Evolutionary conservation across 1,284 basidiomycete species (phyloP).

Genomic region (Irpex sp.): DNA sequence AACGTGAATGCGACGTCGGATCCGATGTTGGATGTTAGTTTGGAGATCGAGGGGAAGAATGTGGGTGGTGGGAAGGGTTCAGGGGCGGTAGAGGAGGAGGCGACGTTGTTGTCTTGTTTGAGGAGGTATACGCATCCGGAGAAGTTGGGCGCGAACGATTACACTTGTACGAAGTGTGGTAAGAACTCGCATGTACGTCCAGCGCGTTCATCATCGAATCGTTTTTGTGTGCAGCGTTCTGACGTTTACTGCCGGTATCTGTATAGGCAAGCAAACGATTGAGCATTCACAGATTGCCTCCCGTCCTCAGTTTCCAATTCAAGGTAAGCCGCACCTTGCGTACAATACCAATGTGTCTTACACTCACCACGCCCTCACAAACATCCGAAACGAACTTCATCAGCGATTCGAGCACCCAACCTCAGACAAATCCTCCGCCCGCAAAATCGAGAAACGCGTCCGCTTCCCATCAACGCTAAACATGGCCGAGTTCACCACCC

Average conservation of each 20-base stretch:
- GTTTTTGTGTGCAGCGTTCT: neutral
- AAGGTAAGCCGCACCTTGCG: constrained; percentile 51
- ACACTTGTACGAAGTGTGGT: constrained; percentile 68
- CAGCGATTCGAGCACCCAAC: constrained; percentile 91
- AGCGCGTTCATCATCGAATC: constrained; percentile 7
- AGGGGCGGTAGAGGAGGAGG: constrained; percentile 37
- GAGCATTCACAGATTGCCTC: constrained; percentile 80
- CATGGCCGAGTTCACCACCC: constrained; percentile 83
- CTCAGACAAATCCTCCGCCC: constrained; percentile 60
- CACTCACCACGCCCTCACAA: too few species aligned
- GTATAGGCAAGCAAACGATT: constrained; percentile 77
- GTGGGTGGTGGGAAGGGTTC: constrained; percentile 22
- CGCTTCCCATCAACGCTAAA: constrained; percentile 82
- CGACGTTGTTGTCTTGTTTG: constrained; percentile 65
- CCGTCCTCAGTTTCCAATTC: constrained; percentile 92
- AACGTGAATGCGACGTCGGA: constrained; percentile 79
- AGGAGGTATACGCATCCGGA: constrained; percentile 77
- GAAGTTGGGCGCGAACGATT: constrained; percentile 66
- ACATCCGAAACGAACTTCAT: neutral
- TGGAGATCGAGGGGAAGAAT: constrained; percentile 68
- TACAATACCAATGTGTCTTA: too few species aligned
- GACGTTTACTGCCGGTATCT: too few species aligned
- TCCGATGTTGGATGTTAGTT: constrained; percentile 87
- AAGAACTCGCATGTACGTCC: constrained; percentile 56
- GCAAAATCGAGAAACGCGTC: constrained; percentile 84